These are phyloP conservation scores for Carpinus fangiana DNA, from an alignment of 306 rosid genomes.

Conservation along the genomic window DNA sequence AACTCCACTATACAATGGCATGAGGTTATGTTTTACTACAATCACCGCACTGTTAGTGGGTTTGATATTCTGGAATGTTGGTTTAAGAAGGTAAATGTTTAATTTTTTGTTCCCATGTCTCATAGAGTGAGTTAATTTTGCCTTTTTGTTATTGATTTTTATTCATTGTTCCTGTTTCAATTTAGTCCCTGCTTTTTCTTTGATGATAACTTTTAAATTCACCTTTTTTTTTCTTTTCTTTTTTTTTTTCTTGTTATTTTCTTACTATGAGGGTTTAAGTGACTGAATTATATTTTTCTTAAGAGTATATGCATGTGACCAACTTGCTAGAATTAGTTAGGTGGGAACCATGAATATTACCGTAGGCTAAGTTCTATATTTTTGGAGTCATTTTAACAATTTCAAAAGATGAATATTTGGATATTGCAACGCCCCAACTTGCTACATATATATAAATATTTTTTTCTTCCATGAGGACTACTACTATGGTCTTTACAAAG, in stretches of 20 bases:
- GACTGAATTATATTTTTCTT: neutral
- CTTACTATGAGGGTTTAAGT: neutral
- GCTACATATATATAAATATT: no score
- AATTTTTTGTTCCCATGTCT: constrained; percentile 18
- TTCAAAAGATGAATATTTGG: neutral
- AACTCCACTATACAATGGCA: constrained; percentile 74
- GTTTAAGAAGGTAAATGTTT: constrained; percentile 59
- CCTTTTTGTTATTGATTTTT: neutral
- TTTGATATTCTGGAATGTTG: constrained; percentile 65
- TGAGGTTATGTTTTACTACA: constrained; percentile 70
- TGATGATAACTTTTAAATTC: no score
- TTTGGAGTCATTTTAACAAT: neutral
- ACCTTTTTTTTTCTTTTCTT: neutral
- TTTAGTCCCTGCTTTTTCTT: neutral
- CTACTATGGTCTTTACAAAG: neutral
- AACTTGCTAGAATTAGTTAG: neutral
- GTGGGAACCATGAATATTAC: neutral
- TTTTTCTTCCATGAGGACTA: no score
- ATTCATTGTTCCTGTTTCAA: neutral
- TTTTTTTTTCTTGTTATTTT: neutral
- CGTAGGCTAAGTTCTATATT: neutral
- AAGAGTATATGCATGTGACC: neutral
- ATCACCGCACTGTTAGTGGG: constrained; percentile 75
- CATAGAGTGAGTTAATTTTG: neutral
- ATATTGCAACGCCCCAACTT: no score